Evolutionary conservation across 106 monocot species (phyloP), one percentile per base, ranked within the genome.

Genomic region (Triglochin maritima): DNA sequence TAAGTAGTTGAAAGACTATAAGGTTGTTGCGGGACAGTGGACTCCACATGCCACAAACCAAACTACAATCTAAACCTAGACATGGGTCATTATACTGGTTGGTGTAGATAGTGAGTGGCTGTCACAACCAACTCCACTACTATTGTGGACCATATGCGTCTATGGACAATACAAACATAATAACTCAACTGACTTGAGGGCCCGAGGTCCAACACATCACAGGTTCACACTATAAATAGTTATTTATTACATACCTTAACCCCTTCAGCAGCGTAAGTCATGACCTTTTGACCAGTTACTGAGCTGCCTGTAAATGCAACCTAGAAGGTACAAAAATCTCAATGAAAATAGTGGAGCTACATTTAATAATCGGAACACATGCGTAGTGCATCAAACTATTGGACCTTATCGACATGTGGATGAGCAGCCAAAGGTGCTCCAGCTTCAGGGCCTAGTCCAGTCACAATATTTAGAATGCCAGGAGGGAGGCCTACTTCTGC

Each of bases 261-360:
- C 72, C 77, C 47, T 68, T 88, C 80, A 52, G 98, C 88, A 71
- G 88, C 91, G 74, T 87, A 74, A 70, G 88, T 73, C 98, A 98
- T 98, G 68, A 98, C 68, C 58, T 70, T 88, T 76, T 66, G 84
- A 54, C 98, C 98, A 65, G 98, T 98, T 82, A 79, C 86, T 13
- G 82, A 76, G 51, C 98, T 98, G 64, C 98, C 98, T 68, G 98
- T 98, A 71, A 98, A 98, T 16, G 98, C 81, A 79, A 98, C 76
- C 98, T 98, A 69, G 56, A 58, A 50, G 10, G 55, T 51, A 56
- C 59, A 69, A 4, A 17, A 57, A 65, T 65, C 41, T 59, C 12
- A 64, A 29, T 3, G 16, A 14, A 46, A 12, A n/a, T 46, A 8
- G 13, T 2, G 14, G 29, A 58, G 58, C 3, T 58, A 58, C 6